A percentile compares a stretch with the other conserved stretches of the same genome.
phyloP scores from a whole-genome alignment of 208 protist species.

The Acanthamoeba lugdunensis region DNA sequence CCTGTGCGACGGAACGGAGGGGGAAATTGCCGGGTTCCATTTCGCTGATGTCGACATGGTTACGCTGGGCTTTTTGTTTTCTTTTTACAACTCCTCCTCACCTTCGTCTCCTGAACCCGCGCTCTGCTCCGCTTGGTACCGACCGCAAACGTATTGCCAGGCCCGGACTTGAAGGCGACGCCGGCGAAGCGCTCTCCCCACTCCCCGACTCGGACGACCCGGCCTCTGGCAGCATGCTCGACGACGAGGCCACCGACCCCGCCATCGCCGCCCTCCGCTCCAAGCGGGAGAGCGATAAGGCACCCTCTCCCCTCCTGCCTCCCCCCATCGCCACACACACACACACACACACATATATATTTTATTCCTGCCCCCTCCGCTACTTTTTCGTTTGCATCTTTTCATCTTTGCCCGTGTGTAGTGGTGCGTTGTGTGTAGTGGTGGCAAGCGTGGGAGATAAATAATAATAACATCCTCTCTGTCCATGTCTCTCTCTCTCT shows the following conservation, averaged over 20 bases:
- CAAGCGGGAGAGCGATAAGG: slow-evolving; percentile 43
- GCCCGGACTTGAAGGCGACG: neutral
- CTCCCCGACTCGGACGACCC: slow-evolving; percentile 1
- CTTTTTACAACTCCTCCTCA: neutral
- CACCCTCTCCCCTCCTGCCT: neutral
- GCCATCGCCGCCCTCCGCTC: slow-evolving; percentile 26
- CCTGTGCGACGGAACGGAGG: neutral
- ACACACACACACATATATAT: too few species aligned
- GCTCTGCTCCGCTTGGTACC: too few species aligned
- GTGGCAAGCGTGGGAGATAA: too few species aligned
- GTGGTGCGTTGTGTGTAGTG: too few species aligned
- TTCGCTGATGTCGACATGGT: slow-evolving; percentile 35
- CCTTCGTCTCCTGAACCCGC: neutral
- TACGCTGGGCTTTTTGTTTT: neutral
- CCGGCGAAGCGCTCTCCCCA: neutral
- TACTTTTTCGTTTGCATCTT: too few species aligned
- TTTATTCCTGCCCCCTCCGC: too few species aligned
- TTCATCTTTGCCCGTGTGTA: too few species aligned
- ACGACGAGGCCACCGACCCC: slow-evolving; percentile 49
- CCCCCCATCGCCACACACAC: too few species aligned
- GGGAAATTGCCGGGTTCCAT: slow-evolving; percentile 10
- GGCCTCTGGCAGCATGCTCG: neutral
- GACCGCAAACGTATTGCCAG: neutral
- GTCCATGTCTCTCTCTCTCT: too few species aligned
- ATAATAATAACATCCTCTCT: too few species aligned